Percentiles rank a stretch among this genome's conserved stretches.
Evolutionary conservation across 169 alveolate species (phyloP).

Genomic region (Cryptosporidium baileyi): DNA sequence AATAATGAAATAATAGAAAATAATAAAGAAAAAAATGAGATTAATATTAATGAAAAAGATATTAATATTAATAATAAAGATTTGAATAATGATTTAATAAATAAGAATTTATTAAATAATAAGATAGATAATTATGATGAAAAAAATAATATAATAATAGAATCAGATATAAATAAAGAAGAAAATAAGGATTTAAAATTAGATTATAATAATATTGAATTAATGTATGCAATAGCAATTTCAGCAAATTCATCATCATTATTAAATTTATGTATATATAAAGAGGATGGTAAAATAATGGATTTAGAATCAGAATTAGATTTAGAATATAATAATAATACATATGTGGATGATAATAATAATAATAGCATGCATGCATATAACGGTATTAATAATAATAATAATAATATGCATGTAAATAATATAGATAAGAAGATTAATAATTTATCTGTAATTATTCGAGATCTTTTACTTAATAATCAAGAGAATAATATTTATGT

Average conservation of each 20-base stretch:
- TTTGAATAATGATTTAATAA: too few relatives aligned
- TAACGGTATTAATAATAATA: not conserved
- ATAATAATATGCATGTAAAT: not conserved
- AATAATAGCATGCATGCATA: not conserved
- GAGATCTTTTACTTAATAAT: too few relatives aligned
- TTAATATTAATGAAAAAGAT: not conserved
- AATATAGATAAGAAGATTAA: not conserved
- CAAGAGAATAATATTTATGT: conserved; percentile 7
- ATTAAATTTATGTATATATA: not conserved
- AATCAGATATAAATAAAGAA: not conserved
- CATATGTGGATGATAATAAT: not conserved
- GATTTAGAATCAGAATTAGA: too few relatives aligned
- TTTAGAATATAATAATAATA: too few relatives aligned
- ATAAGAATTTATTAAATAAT: not conserved
- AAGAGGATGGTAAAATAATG: not conserved
- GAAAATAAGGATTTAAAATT: not conserved
- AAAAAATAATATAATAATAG: not conserved
- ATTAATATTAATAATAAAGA: not conserved
- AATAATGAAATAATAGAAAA: not conserved
- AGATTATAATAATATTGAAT: not conserved
- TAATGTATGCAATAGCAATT: conserved; percentile 14
- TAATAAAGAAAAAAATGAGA: not conserved
- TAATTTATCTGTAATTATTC: not conserved
- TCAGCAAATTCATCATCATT: not conserved
- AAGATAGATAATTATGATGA: not conserved